A percentile compares a stretch with the other conserved stretches of the same genome.
Conservation (phyloP, 768 basidiomycete species). For the Hypholoma fasciculare region DNA sequence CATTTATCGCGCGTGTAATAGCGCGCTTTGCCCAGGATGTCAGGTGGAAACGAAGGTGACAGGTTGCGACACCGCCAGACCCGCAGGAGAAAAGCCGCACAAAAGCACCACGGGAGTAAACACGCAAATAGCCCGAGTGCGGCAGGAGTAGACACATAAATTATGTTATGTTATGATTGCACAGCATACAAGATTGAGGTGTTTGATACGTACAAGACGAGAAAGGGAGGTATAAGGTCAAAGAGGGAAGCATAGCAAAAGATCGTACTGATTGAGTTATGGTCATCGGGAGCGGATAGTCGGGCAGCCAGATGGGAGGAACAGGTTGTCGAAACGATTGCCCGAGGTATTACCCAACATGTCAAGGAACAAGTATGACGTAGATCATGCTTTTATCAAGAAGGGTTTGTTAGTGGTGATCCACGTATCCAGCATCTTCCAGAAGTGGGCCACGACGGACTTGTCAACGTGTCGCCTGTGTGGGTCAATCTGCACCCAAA, state of each 20-base stretch:
- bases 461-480: conserved; percentile 91
- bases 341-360: not conserved
- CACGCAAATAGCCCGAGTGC: not conserved
- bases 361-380: not conserved
- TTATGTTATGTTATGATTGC: not conserved
- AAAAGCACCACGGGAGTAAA: not conserved
- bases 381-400: conserved; percentile 42
- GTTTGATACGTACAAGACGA: not conserved
- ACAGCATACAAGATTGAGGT: conserved; percentile 1
- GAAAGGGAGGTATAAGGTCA: not conserved
- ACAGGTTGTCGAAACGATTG: not conserved
- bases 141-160: not conserved
- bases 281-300: not conserved
- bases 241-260: not conserved
- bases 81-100: too few relatives aligned
- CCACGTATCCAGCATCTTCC: conserved; percentile 91
- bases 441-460: conserved; percentile 92
- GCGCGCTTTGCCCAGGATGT: too few relatives aligned
- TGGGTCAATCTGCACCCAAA: conserved; percentile 73
- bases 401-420: conserved; percentile 78
- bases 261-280: not conserved
- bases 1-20: too few relatives aligned
- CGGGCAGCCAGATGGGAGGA: too few relatives aligned
- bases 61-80: not conserved
- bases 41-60: not conserved